Percentiles rank a stretch among this genome's conserved stretches.
These are phyloP conservation scores for Xylaria bambusicola DNA, from an alignment of 495 filamentous ascomycete species.

Conservation along the genomic window DNA sequence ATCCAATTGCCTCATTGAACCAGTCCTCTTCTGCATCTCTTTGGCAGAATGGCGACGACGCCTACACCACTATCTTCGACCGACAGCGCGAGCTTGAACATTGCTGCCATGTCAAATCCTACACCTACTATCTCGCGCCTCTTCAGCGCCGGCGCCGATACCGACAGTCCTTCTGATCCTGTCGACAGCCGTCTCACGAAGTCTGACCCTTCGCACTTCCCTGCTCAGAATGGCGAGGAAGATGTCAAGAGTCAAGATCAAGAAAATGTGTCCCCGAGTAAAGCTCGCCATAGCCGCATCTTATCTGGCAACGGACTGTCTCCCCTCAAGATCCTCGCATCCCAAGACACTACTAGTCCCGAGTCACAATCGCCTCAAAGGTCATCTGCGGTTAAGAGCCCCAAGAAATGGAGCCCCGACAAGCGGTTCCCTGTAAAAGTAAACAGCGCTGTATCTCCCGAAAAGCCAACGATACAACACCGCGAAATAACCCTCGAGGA, in stretches of 20 bases:
- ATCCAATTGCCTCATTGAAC: not conserved
- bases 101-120: slow-evolving; percentile 1
- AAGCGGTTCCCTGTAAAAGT: slow-evolving; percentile 58
- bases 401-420: slow-evolving; percentile 52
- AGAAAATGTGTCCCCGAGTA: slow-evolving; percentile 39
- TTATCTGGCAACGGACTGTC: slow-evolving; percentile 51
- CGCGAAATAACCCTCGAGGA: slow-evolving; percentile 45
- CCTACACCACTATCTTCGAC: slow-evolving; percentile 10
- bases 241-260: slow-evolving; percentile 31
- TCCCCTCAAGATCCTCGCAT: slow-evolving; percentile 49
- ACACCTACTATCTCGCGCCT: slow-evolving; percentile 12
- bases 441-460: slow-evolving; percentile 31
- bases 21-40: not conserved
- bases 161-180: not conserved
- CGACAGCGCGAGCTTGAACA: slow-evolving; percentile 1
- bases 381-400: slow-evolving; percentile 36
- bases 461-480: slow-evolving; percentile 35
- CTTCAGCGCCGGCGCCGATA: not conserved
- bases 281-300: slow-evolving; percentile 46
- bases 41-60: slow-evolving; percentile 13
- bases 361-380: slow-evolving; percentile 28
- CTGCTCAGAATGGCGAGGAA: slow-evolving; percentile 33
- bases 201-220: slow-evolving; percentile 1
- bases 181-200: not conserved
- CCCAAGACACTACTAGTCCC: slow-evolving; percentile 23